Evolutionary conservation across 2,329 filamentous ascomycete genomes (phyloP).

Genomic region (Calycina herbarum): DNA sequence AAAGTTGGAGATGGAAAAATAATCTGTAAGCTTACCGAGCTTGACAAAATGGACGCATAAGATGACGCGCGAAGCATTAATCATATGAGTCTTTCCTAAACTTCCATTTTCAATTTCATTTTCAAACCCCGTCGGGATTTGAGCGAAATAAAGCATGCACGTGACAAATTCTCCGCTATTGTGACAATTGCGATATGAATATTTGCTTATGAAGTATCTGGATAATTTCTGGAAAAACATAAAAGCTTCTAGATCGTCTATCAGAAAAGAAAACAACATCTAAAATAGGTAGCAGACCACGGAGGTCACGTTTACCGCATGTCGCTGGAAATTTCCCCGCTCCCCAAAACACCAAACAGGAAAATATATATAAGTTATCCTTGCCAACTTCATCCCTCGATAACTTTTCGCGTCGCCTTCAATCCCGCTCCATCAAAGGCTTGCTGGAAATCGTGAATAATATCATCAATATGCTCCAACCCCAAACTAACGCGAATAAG

Average conservation of each 20-base stretch:
- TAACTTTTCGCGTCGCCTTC: conserved; percentile 7
- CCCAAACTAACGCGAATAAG: conserved; percentile 46
- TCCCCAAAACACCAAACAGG: background rate
- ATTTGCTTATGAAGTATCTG: too few species aligned
- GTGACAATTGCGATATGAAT: background rate
- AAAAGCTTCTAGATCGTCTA: too few species aligned
- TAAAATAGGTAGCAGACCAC: background rate
- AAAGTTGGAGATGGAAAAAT: background rate
- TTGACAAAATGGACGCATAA: background rate
- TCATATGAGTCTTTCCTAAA: background rate
- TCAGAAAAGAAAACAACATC: too few species aligned
- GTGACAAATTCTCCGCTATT: background rate
- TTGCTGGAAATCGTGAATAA: conserved; percentile 60
- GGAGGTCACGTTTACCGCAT: background rate
- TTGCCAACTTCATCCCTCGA: background rate
- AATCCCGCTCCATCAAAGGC: conserved; percentile 22
- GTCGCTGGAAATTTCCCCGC: too few species aligned
- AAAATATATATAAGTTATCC: background rate
- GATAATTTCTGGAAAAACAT: too few species aligned
- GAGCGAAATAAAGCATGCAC: background rate
- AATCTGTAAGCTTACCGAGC: background rate
- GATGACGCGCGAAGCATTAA: background rate
- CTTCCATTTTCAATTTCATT: background rate
- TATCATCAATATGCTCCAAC: conserved; percentile 69
- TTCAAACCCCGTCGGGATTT: conserved; percentile 6